These are phyloP conservation scores for Delonix regia DNA, from an alignment of 306 rosid genomes.

Conservation along the genomic window DNA sequence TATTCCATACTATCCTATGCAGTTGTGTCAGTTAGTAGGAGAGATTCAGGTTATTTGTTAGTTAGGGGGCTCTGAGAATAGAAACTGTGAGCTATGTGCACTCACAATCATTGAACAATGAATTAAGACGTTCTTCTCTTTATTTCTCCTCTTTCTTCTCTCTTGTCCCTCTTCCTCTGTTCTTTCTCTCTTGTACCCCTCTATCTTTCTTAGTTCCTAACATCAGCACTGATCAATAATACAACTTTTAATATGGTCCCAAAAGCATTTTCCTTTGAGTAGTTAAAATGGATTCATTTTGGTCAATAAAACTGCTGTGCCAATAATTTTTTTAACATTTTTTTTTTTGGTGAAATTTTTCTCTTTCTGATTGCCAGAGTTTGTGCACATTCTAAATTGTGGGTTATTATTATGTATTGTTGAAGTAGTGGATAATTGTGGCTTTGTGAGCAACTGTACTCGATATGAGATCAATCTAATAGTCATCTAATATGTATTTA, in stretches of 20 bases:
- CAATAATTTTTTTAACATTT: not conserved
- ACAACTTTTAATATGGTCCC: not conserved
- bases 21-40: too few relatives aligned
- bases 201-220: too few relatives aligned
- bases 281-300: not conserved
- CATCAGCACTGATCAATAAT: not conserved
- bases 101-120: too few relatives aligned
- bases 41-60: too few relatives aligned
- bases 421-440: not conserved
- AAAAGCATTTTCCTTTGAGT: not conserved
- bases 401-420: not conserved
- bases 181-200: too few relatives aligned
- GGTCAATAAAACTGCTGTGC: not conserved
- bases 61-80: too few relatives aligned
- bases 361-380: not conserved
- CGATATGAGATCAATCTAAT: not conserved
- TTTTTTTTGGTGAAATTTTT: not conserved
- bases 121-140: too few relatives aligned
- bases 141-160: too few relatives aligned
- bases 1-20: too few relatives aligned
- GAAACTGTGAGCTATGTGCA: too few relatives aligned
- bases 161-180: too few relatives aligned
- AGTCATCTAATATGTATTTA: not conserved
- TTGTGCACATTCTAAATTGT: not conserved
- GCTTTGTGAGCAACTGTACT: not conserved